Evolutionary conservation across 176 grass and related monocot species (phyloP), one percentile per base, ranked within the genome.

Genomic region (Bolboschoenus planiculmis): DNA sequence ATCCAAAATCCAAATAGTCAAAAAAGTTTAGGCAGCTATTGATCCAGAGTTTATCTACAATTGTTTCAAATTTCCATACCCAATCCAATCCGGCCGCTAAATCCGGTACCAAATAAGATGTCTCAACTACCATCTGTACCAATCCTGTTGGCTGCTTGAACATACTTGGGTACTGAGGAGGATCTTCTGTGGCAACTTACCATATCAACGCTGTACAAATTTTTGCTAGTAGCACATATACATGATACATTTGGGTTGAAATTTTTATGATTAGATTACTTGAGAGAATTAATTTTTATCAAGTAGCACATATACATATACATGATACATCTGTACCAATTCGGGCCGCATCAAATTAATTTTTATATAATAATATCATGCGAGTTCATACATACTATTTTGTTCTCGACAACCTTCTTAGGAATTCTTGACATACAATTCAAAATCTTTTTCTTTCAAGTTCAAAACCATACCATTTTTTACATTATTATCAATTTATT

Each of bases 101-200:
- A 63, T 66, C 80, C 56, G 80, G 80, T 46, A 60, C 36, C 60
- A 30, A 81, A 44, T 66, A 46, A 34, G 80, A 82, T 82, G 60
- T 82, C 59, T 65, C 59, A 82, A 64, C 80, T 8, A 82, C 58
- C 80, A 35, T 81, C 3, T 26, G 16, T 60, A 42, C 78, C 24
- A 81, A 81, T 59, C 18, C 20, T 16, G 42, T 80, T 42, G 55
- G 78, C 78, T 37, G 78, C 78, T 61, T 43, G 55, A 81, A 43
- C 48, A 40, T 42, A 35, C 35, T 58, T 80, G 8, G 7, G 36
- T 20, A 8, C 27, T 20, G 20, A 3, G 14, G 72, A 77, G 14
- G 72, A 77, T 77, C 26, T 26, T 53, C 43, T 30, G 72, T 77
- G 72, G 14, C 72, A 44, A 77, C 20, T 48, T 53, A 33, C 27